Base-by-base conservation (phyloP, 495 filamentous ascomycete genomes). In the Penicillium egyptiacum region DNA sequence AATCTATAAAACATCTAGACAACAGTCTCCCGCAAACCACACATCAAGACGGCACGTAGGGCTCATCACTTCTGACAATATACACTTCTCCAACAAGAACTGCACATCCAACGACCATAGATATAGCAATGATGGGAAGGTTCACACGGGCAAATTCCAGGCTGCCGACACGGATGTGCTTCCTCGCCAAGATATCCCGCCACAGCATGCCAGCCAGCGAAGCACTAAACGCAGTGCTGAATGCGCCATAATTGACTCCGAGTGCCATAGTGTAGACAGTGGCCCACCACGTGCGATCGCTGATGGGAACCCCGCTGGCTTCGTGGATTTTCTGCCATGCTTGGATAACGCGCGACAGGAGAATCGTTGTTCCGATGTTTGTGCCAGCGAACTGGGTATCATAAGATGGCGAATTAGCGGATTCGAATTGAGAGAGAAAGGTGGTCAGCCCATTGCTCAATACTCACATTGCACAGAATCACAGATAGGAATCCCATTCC, bases 401-500 rank as follows among this genome's bases (percentile, higher is more conserved):
- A 20, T 14, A 40, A 49, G 25, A 20, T n/a, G 23, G 20, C 8
- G 9, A 2, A 30, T 58, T 55, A 59, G 57, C 20, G 3, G 17
- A 4, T 50, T 16, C 31, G 2, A 10, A 2, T 19, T 16, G 19
- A 9, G 9, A 20, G 3, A 12, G 44, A 33, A 12, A 19, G 20
- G 7, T 12, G 16, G 14, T n/a, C 3, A 17, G 5, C 11, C 4
- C 22, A 22, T 16, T 9, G 8, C 14, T 17, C 14, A 12, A 59
- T 46, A 78, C 84, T 76, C 68, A 87, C 84, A 55, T 88, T 88
- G 73, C 84, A 88, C 9, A 88, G 68, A 46, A 88, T 76, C 4
- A 86, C 83, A 9, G 84, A 87, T 5, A 88, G 61, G 53, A 88
- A 85, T 1, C 75, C 85, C 85, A 88, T 88, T 6, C 84, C 86